These are phyloP conservation scores for Phytophthora sp. DNA, from an alignment of 352 stramenopile species.

Conservation along the genomic window DNA sequence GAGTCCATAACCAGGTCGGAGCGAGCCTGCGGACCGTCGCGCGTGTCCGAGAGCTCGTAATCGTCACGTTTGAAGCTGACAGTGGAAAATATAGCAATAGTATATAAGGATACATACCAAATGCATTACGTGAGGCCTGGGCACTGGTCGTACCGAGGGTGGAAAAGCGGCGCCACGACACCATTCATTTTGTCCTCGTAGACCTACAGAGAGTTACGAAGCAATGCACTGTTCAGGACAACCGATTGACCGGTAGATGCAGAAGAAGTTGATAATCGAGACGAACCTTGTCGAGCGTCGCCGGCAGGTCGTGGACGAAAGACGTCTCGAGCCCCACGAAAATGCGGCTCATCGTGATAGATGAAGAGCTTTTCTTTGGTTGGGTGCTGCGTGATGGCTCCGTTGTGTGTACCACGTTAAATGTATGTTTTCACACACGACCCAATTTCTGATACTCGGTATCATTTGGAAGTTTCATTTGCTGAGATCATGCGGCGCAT, in stretches of 20 bases:
- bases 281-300: conserved; percentile 63
- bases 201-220: conserved; percentile 37
- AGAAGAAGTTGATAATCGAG: too few species aligned
- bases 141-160: conserved; percentile 58
- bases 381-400: conserved; percentile 8
- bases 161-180: conserved; percentile 82
- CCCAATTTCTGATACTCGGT: too few species aligned
- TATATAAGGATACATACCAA: background rate
- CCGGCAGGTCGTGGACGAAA: conserved; percentile 71
- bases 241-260: background rate
- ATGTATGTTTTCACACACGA: conserved; percentile 16
- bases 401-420: conserved; percentile 5
- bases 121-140: background rate
- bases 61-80: conserved; percentile 78
- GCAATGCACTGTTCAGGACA: conserved; percentile 9
- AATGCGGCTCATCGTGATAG: conserved; percentile 51
- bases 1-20: conserved; percentile 88
- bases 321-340: conserved; percentile 82
- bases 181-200: conserved; percentile 84
- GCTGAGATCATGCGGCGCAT: conserved; percentile 5
- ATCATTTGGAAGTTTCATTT: background rate
- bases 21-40: conserved; percentile 62
- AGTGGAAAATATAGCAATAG: background rate
- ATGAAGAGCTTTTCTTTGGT: background rate
- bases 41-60: conserved; percentile 58